Percentiles rank a stretch among this genome's conserved stretches.
These are phyloP conservation scores for Tuber melanosporum DNA, from an alignment of 495 filamentous ascomycete genomes.

Conservation along the genomic window DNA sequence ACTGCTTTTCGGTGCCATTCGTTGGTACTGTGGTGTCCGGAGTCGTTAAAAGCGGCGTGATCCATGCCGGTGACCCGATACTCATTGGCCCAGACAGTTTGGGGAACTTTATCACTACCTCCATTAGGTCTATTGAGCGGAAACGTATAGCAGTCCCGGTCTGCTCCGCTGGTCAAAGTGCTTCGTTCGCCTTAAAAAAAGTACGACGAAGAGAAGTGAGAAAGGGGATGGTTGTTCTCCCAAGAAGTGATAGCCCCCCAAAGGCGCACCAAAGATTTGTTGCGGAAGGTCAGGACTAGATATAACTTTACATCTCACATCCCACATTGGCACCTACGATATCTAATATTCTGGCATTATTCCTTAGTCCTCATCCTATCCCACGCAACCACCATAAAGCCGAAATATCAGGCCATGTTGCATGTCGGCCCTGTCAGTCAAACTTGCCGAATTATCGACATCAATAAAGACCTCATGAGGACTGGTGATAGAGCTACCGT, in stretches of 20 bases:
- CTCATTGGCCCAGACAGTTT: constrained; percentile 86
- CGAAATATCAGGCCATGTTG: constrained; percentile 96
- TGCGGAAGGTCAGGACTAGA: constrained; percentile 62
- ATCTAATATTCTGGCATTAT: constrained; percentile 1
- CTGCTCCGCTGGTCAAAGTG: constrained; percentile 85
- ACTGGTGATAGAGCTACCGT: constrained; percentile 89
- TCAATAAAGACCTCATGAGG: constrained; percentile 89
- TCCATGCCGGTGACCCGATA: constrained; percentile 85
- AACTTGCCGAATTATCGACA: constrained; percentile 95
- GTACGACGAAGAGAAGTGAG: constrained; percentile 87
- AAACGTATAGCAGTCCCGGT: constrained; percentile 88
- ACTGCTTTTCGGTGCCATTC: constrained; percentile 98
- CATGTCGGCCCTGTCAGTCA: constrained; percentile 94
- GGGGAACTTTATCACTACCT: constrained; percentile 84
- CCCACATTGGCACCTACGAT: background rate
- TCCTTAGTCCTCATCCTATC: constrained; percentile 76
- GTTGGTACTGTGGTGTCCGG: constrained; percentile 94
- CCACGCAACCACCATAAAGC: constrained; percentile 97
- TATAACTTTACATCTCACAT: constrained; percentile 14
- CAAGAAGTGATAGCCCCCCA: constrained; percentile 65
- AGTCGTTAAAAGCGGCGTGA: constrained; percentile 78
- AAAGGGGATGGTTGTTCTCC: constrained; percentile 96
- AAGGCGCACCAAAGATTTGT: constrained; percentile 90
- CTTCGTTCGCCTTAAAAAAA: constrained; percentile 80
- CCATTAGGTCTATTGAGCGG: constrained; percentile 85